These are phyloP conservation scores for Hygrophoropsis aurantiaca DNA, from an alignment of 768 basidiomycete genomes.

Conservation along the genomic window DNA sequence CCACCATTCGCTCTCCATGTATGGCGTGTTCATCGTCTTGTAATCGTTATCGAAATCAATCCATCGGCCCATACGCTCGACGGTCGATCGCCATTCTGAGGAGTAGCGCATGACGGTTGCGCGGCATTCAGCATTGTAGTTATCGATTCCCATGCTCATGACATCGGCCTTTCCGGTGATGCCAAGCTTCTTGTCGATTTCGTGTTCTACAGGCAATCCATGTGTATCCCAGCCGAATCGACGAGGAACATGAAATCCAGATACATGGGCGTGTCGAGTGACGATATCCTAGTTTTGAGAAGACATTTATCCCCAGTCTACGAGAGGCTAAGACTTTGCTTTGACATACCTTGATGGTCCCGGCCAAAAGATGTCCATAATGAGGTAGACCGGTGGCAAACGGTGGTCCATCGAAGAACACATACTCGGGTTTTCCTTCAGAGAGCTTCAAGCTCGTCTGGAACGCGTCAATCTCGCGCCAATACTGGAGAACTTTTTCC, in stretches of 20 bases:
- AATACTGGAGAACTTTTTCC: conserved; percentile 85
- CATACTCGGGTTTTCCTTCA: conserved; percentile 84
- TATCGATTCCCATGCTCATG: conserved; percentile 91
- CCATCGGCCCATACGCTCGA: conserved; percentile 99
- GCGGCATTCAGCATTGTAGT: conserved; percentile 96
- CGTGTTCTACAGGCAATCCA: conserved; percentile 97
- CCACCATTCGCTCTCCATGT: conserved; percentile 99
- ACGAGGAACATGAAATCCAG: conserved; percentile 88
- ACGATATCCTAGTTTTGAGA: conserved; percentile 83
- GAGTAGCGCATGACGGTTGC: conserved; percentile 97
- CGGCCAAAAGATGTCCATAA: conserved; percentile 91
- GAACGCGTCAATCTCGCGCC: conserved; percentile 98
- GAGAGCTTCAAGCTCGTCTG: conserved; percentile 90
- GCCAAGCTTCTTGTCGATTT: conserved; percentile 94
- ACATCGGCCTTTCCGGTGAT: conserved; percentile 95
- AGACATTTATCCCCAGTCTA: background rate
- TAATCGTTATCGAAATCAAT: conserved; percentile 99
- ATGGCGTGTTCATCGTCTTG: conserved; percentile 90
- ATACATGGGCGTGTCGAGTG: conserved; percentile 92
- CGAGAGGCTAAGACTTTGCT: background rate
- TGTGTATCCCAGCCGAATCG: conserved; percentile 99
- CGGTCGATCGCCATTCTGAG: conserved; percentile 89
- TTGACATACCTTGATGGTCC: conserved; percentile 83
- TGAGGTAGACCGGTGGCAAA: conserved; percentile 97
- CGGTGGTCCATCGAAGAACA: conserved; percentile 97